Conservation (phyloP, 805 yeast species). For the Pichia deserticola region DNA sequence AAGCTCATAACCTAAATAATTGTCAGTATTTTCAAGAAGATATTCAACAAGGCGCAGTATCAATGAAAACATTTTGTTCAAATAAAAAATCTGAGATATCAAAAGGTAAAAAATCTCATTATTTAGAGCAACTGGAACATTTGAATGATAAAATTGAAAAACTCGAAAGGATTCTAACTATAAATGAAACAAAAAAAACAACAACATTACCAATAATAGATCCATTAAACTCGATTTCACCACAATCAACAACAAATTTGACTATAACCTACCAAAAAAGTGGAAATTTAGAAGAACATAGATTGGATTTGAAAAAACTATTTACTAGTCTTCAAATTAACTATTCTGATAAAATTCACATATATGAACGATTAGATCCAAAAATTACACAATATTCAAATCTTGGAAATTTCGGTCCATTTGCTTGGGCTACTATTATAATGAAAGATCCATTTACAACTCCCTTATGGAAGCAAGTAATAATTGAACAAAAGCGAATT, state of each 20-base stretch:
- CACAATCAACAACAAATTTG: not conserved
- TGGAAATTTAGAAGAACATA: too few relatives aligned
- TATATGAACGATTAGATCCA: conserved; percentile 36
- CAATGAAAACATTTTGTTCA: not conserved
- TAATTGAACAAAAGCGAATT: conserved; percentile 13
- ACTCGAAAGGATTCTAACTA: not conserved
- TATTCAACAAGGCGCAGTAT: not conserved
- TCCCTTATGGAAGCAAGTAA: conserved; percentile 25
- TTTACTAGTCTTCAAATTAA: conserved; percentile 12
- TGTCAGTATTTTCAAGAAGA: conserved; percentile 26
- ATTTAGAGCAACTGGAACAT: too few relatives aligned
- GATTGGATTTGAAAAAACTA: not conserved
- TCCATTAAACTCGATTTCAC: not conserved
- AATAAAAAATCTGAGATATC: not conserved
- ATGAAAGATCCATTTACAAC: conserved; percentile 37
- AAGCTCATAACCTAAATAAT: conserved; percentile 24
- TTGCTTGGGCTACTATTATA: conserved; percentile 40
- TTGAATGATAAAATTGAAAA: not conserved
- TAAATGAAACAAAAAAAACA: too few relatives aligned
- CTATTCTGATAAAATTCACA: conserved; percentile 33
- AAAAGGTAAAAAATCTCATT: not conserved
- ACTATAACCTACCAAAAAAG: not conserved
- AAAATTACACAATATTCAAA: conserved; percentile 33
- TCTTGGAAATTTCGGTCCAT: conserved; percentile 42
- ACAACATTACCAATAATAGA: too few relatives aligned